Base-by-base conservation (phyloP, 108 stramenopile species). In the Licmophora abbreviata region DNA sequence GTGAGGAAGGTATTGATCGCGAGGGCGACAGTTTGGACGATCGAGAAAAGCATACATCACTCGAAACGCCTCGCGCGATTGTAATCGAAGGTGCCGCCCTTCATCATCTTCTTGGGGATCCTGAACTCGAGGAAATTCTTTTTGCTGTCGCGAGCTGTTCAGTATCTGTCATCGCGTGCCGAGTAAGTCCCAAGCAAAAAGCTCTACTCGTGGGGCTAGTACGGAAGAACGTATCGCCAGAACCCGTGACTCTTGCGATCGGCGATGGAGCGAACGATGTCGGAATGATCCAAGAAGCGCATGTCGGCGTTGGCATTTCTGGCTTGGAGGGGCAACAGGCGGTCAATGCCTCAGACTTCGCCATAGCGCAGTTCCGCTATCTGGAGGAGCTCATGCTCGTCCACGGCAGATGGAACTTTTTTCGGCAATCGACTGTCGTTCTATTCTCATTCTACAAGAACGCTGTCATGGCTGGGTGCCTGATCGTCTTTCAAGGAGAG, bases 391-490 rank as follows among this genome's bases (percentile, higher is more conserved):
- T 99, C 0, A 51, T 98, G 41, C 77, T 99, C n/a, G 76, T 93
- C 43, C 98, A 99, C 58, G 98, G 98, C 4, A 74, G 96, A 29
- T 94, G 93, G 92, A 82, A 95, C 61, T 97, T 94, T 56, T 76
- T 89, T 30, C 85, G 98, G 40, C 65, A 90, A 54, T 69, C 74
- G 44, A 94, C 81, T 51, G 72, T 92, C 20, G 81, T 97, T 43
- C 64, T 98, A 8, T 99, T 87, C 68, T 90, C 91, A 31, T 97
- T 99, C 69, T 99, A 95, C 87, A 99, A 99, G 66, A 98, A 99
- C 64, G 77, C 95, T 32, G 72, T 93, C 14, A 74, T 96, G 56
- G 88, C 88, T 29, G 77, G 79, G 11, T 54, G 55, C 38, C 45
- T 93, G 42, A 74, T 93, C 47, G 68, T 83, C 33, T 93, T 70